phyloP scores from a whole-genome alignment of 192 early-diverging fungal species.

The Coemansia nantahalensis region DNA sequence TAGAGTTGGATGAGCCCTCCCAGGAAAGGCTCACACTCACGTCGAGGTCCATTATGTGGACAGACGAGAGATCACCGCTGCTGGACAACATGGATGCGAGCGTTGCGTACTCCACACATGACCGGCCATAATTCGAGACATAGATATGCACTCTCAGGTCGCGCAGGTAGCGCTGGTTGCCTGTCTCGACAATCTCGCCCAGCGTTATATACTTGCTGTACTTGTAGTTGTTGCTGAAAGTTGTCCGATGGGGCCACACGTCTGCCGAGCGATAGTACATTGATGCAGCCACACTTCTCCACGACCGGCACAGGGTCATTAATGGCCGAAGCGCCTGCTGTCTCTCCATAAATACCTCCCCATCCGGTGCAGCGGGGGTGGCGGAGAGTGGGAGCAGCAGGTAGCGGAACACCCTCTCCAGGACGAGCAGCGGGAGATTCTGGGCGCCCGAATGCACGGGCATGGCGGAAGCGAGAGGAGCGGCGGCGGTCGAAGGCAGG shows the following conservation, averaged over 20 bases:
- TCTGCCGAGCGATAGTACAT: slow-evolving; percentile 15
- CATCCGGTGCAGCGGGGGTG: background rate
- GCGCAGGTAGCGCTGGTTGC: slow-evolving; percentile 7
- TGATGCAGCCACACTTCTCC: slow-evolving; percentile 17
- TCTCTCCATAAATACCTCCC: background rate
- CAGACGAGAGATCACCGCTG: background rate
- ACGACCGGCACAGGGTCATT: slow-evolving; percentile 8
- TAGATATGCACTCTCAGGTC: slow-evolving; percentile 12
- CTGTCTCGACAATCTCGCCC: slow-evolving; percentile 1
- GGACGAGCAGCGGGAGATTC: slow-evolving; percentile 7
- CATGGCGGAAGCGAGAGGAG: background rate
- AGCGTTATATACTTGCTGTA: background rate
- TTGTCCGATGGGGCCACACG: background rate
- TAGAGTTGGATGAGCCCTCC: too few species aligned
- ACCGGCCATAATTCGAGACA: background rate
- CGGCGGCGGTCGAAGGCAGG: too few species aligned
- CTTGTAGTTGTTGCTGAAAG: background rate
- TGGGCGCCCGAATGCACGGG: slow-evolving; percentile 6
- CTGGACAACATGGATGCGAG: slow-evolving; percentile 1
- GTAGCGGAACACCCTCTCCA: slow-evolving; percentile 3
- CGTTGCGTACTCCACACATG: background rate
- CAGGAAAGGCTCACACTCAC: too few species aligned
- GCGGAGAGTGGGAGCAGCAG: background rate
- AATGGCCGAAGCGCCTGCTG: slow-evolving; percentile 7
- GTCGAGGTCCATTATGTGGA: too few species aligned